phyloP scores from a whole-genome alignment of 176 grass and related monocot genomes.

The Otatea glauca region DNA sequence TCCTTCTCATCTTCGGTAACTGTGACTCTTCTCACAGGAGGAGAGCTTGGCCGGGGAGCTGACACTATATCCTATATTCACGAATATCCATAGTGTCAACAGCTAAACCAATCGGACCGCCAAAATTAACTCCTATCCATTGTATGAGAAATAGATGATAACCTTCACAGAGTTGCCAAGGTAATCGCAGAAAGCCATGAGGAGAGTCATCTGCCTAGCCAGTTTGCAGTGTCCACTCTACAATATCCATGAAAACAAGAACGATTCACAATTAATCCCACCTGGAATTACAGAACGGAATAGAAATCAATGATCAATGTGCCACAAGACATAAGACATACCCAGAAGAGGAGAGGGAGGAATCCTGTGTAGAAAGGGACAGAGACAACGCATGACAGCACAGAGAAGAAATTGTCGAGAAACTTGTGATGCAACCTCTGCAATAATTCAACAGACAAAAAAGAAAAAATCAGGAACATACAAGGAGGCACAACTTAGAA shows the following conservation, averaged over 20 bases:
- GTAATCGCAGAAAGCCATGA: conserved; percentile 96
- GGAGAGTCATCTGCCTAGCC: conserved; percentile 95
- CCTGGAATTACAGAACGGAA: conserved; percentile 8
- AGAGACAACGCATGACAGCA: conserved; percentile 86
- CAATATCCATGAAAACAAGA: conserved; percentile 24
- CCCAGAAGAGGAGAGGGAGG: conserved; percentile 95
- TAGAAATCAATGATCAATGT: neutral
- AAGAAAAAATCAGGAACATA: neutral
- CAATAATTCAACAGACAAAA: conserved; percentile 43
- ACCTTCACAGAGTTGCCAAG: conserved; percentile 92
- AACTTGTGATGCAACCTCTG: conserved; percentile 72
- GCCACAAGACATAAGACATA: conserved; percentile 45
- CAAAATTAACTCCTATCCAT: neutral
- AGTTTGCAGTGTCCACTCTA: conserved; percentile 87
- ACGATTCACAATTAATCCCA: conserved; percentile 9
- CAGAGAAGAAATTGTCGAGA: conserved; percentile 83
- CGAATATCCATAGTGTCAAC: conserved; percentile 12
- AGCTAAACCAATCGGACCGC: neutral
- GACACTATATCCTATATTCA: conserved; percentile 78
- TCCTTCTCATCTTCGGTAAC: conserved; percentile 89
- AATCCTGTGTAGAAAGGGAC: conserved; percentile 99
- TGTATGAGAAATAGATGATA: conserved; percentile 2
- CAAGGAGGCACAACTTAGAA: neutral
- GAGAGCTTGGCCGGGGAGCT: conserved; percentile 88
- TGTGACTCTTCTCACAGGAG: conserved; percentile 88